Evolutionary conservation across 176 grass and related monocot species (phyloP).

Genomic region (Avena eriantha): DNA sequence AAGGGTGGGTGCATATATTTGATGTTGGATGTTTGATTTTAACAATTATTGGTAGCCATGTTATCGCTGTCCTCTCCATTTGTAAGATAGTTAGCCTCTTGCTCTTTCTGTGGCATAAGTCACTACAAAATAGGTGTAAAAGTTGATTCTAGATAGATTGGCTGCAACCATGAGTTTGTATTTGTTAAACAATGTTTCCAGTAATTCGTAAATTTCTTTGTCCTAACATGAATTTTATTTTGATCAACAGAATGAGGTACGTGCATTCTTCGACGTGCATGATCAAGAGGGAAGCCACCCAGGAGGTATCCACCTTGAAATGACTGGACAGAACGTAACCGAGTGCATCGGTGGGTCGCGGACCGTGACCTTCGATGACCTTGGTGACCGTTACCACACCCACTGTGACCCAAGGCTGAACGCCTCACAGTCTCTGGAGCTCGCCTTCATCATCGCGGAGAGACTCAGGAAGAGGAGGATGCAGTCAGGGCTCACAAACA

Average conservation of each 20-base stretch:
- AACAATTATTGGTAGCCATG: neutral
- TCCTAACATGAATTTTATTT: constrained; percentile 16
- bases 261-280: constrained; percentile 91
- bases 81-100: neutral
- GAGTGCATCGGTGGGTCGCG: constrained; percentile 96
- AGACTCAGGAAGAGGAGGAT: constrained; percentile 89
- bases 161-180: constrained; percentile 7
- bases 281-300: constrained; percentile 95
- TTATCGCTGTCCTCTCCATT: neutral
- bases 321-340: constrained; percentile 93
- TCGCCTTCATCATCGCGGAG: constrained; percentile 90
- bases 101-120: neutral
- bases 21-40: neutral
- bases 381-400: constrained; percentile 86
- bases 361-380: constrained; percentile 89
- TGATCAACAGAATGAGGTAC: constrained; percentile 76
- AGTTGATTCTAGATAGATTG: neutral
- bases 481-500: constrained; percentile 51
- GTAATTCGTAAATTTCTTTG: neutral
- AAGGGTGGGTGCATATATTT: neutral
- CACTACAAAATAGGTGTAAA: neutral
- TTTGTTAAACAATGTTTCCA: neutral
- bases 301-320: constrained; percentile 92
- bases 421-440: constrained; percentile 84
- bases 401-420: constrained; percentile 96